Conservation (phyloP, 805 yeast genomes). For the Ogataea angusta region DNA sequence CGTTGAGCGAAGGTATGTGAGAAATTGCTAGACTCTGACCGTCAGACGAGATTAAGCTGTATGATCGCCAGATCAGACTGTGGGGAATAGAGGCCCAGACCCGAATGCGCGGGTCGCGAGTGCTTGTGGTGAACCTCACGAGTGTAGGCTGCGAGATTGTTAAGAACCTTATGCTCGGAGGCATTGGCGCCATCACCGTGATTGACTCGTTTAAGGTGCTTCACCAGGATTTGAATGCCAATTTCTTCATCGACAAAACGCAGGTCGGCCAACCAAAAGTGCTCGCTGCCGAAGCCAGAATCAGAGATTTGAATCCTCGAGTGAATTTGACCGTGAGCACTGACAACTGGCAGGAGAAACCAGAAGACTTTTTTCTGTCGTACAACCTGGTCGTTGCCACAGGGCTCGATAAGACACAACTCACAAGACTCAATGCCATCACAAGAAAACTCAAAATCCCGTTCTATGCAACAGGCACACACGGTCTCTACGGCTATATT, state of each 20-base stretch:
- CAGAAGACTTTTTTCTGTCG: constrained; percentile 39
- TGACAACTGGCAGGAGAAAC: constrained; percentile 25
- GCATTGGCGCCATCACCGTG: constrained; percentile 75
- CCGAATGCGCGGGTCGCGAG: constrained; percentile 64
- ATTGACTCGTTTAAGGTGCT: constrained; percentile 53
- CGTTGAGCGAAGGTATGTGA: constrained; percentile 17
- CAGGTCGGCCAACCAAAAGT: constrained; percentile 57
- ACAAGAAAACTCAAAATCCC: constrained; percentile 60
- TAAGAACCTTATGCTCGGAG: constrained; percentile 85
- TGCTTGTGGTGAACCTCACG: constrained; percentile 68
- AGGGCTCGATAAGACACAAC: constrained; percentile 46
- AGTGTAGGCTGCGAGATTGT: constrained; percentile 79
- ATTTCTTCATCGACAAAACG: constrained; percentile 62
- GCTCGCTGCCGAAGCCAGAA: constrained; percentile 50
- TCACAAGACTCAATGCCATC: constrained; percentile 47
- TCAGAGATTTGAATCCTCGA: constrained; percentile 76
- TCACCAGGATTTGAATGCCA: constrained; percentile 66
- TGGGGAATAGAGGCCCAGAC: constrained; percentile 97
- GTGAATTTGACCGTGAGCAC: constrained; percentile 55
- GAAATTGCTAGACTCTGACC: neutral
- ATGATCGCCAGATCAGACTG: constrained; percentile 89
- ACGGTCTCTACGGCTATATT: constrained; percentile 81
- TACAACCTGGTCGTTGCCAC: constrained; percentile 78
- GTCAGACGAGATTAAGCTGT: constrained; percentile 80
- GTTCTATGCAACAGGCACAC: constrained; percentile 61